Percentiles rank a stretch among this genome's conserved stretches.
These are phyloP conservation scores for Jimgerdemannia lactiflua DNA, from an alignment of 192 early-diverging fungal genomes.

Conservation along the genomic window DNA sequence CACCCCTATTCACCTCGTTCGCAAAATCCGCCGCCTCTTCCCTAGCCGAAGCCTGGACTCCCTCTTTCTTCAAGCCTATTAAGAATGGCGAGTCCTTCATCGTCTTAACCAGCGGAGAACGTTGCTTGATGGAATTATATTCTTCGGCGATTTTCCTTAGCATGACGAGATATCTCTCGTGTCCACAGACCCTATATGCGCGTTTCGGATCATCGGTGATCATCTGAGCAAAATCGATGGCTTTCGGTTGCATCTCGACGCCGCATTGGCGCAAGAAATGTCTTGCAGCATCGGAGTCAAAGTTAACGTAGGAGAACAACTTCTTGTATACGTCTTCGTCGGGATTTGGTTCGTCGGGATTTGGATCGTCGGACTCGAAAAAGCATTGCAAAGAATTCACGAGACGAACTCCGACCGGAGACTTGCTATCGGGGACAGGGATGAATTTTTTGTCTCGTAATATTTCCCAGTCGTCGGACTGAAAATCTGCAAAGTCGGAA, in stretches of 20 bases:
- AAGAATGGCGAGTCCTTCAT: conserved; percentile 65
- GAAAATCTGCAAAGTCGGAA: too few species aligned
- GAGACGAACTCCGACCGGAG: background rate
- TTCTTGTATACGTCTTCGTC: conserved; percentile 33
- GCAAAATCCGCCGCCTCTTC: background rate
- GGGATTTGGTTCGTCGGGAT: conserved; percentile 9
- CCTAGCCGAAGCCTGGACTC: background rate
- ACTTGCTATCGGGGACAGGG: too few species aligned
- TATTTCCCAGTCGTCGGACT: too few species aligned
- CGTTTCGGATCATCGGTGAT: conserved; percentile 45
- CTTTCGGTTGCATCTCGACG: conserved; percentile 73
- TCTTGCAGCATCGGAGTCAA: conserved; percentile 62
- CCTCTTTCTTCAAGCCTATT: conserved; percentile 49
- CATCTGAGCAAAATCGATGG: conserved; percentile 63
- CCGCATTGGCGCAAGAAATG: conserved; percentile 80
- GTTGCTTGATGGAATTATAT: conserved; percentile 35
- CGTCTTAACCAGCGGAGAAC: conserved; percentile 42
- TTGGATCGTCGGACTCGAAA: conserved; percentile 39
- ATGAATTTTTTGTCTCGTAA: too few species aligned
- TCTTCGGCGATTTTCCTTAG: conserved; percentile 73
- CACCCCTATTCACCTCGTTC: background rate
- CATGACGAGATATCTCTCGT: conserved; percentile 66
- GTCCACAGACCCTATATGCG: conserved; percentile 27
- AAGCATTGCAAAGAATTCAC: conserved; percentile 49
- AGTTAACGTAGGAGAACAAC: conserved; percentile 62